A percentile compares a stretch with the other conserved stretches of the same genome.
Evolutionary conservation across 1,139 yeast species (phyloP).

Genomic region (Pichiaceae sp.): DNA sequence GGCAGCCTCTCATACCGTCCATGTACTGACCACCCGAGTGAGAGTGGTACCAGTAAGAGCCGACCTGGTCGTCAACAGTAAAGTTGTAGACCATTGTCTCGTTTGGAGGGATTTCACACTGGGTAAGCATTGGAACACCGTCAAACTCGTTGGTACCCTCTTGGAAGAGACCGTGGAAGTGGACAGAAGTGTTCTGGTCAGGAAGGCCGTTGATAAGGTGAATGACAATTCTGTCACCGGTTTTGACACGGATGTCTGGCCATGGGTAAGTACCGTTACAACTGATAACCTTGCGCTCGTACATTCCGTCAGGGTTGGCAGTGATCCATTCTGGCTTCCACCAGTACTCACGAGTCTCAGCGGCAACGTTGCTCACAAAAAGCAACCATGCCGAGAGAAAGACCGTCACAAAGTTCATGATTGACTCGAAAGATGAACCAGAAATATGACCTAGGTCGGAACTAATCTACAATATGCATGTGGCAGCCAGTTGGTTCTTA

Average conservation of each 20-base stretch:
- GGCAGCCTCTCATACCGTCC: constrained; percentile 82
- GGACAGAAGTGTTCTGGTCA: constrained; percentile 65
- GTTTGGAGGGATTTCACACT: constrained; percentile 81
- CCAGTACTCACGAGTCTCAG: constrained; percentile 49
- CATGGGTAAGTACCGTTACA: constrained; percentile 83
- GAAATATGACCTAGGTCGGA: background rate
- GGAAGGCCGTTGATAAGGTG: constrained; percentile 63
- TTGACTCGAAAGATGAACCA: constrained; percentile 1
- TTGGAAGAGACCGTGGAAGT: constrained; percentile 90
- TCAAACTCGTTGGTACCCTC: constrained; percentile 68
- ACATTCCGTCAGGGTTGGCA: constrained; percentile 70
- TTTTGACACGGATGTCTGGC: constrained; percentile 63
- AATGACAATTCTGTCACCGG: constrained; percentile 69
- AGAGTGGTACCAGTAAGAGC: constrained; percentile 94
- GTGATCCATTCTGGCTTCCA: constrained; percentile 68
- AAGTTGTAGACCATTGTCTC: constrained; percentile 66
- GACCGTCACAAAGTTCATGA: constrained; percentile 6
- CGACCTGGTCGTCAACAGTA: constrained; percentile 72
- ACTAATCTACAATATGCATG: too few species aligned
- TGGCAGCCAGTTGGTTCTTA: too few species aligned
- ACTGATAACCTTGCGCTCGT: constrained; percentile 61
- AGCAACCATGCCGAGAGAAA: constrained; percentile 8
- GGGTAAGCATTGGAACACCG: constrained; percentile 81
- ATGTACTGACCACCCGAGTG: constrained; percentile 82
- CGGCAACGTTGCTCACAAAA: constrained; percentile 23